A percentile compares a stretch with the other conserved stretches of the same genome.
Conservation (phyloP, 2,329 filamentous ascomycete genomes). For the Dactylonectria macrodidyma region DNA sequence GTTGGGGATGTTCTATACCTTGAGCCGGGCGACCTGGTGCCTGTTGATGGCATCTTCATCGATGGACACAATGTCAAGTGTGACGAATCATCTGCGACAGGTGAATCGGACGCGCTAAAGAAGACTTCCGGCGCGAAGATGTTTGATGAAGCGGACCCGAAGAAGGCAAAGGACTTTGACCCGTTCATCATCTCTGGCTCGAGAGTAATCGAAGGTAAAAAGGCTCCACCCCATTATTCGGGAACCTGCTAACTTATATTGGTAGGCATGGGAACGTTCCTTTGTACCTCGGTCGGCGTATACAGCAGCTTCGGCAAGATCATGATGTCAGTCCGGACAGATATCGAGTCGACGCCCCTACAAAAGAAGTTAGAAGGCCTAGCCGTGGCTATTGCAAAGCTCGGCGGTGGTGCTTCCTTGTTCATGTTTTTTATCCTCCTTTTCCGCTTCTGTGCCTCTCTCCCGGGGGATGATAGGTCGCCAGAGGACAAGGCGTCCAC, state of each 20-base stretch:
- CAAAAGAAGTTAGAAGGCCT: conserved; percentile 64
- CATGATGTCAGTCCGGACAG: conserved; percentile 66
- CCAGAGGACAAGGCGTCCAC: conserved; percentile 26
- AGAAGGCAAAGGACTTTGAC: conserved; percentile 66
- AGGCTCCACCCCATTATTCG: not conserved
- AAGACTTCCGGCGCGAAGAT: conserved; percentile 73
- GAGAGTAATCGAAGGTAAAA: conserved; percentile 63
- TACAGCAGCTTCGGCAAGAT: conserved; percentile 67
- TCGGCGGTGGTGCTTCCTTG: conserved; percentile 60
- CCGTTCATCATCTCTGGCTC: conserved; percentile 73
- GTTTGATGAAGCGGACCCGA: conserved; percentile 65
- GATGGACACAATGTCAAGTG: conserved; percentile 67
- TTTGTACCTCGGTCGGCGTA: conserved; percentile 67
- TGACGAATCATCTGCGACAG: conserved; percentile 80
- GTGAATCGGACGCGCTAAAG: conserved; percentile 79
- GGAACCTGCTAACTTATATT: conserved; percentile 1
- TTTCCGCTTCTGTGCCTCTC: conserved; percentile 23
- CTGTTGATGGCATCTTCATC: conserved; percentile 79
- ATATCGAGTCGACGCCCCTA: conserved; percentile 65
- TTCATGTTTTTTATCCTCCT: conserved; percentile 33
- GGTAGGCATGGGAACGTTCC: conserved; percentile 63
- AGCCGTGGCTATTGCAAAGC: conserved; percentile 51
- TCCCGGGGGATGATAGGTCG: conserved; percentile 22
- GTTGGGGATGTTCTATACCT: conserved; percentile 79
- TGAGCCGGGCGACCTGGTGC: conserved; percentile 77